These are phyloP conservation scores for Diutina mesorugosa DNA, from an alignment of 1,139 yeast genomes.

Conservation along the genomic window DNA sequence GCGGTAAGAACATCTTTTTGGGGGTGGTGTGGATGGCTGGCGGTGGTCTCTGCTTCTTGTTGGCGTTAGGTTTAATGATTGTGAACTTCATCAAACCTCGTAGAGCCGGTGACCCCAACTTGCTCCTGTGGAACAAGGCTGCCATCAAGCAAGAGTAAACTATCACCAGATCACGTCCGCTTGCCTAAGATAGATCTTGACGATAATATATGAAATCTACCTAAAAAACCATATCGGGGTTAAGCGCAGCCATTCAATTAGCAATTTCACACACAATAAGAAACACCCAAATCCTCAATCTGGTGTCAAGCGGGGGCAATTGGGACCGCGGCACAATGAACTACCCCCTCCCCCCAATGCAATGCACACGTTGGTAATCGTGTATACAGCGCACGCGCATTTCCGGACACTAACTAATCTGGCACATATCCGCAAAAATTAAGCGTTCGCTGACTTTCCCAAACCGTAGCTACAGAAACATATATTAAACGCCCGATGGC, in stretches of 20 bases:
- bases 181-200: not conserved
- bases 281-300: no score
- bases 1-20: conserved; percentile 79
- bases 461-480: not conserved
- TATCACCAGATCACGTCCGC: not conserved
- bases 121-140: conserved; percentile 56
- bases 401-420: not conserved
- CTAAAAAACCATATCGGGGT: not conserved
- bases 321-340: no score
- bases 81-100: conserved; percentile 59
- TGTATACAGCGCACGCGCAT: not conserved
- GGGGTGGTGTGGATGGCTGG: conserved; percentile 87
- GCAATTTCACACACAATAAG: no score
- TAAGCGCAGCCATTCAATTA: no score
- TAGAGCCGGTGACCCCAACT: conserved; percentile 59
- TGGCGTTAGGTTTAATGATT: conserved; percentile 45
- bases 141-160: not conserved
- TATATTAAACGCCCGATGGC: not conserved
- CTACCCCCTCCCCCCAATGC: no score
- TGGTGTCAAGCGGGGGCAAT: no score
- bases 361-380: no score
- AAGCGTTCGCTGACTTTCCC: not conserved
- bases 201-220: not conserved
- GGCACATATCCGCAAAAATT: not conserved
- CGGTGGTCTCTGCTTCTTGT: conserved; percentile 71